These are phyloP conservation scores for Cladosporium halotolerans DNA, from an alignment of 2,329 filamentous ascomycete genomes.

Conservation along the genomic window DNA sequence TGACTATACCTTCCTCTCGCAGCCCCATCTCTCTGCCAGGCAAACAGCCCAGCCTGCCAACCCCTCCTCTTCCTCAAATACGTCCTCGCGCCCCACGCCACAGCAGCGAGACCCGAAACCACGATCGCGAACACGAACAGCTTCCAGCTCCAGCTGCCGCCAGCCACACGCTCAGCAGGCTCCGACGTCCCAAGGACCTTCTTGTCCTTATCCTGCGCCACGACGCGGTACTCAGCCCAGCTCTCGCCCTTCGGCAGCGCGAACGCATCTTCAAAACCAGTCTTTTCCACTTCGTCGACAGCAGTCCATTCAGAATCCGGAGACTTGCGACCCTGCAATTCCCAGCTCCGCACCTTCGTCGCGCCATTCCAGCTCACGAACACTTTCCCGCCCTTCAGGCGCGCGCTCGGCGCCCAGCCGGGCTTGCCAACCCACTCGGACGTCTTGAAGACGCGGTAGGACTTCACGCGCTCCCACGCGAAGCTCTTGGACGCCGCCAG, in stretches of 20 bases:
- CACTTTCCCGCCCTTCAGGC: conserved; percentile 24
- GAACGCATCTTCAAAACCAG: conserved; percentile 17
- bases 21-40: conserved; percentile 1
- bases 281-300: conserved; percentile 1
- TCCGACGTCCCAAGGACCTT: conserved; percentile 12
- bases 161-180: background rate
- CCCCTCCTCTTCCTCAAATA: conserved; percentile 5
- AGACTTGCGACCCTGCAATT: conserved; percentile 23
- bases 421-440: conserved; percentile 26
- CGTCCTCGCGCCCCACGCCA: background rate
- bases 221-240: conserved; percentile 17
- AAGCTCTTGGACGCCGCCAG: conserved; percentile 29
- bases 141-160: conserved; percentile 5
- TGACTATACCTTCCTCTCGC: conserved; percentile 3
- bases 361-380: conserved; percentile 51
- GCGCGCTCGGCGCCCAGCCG: conserved; percentile 19
- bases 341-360: conserved; percentile 42
- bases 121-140: conserved; percentile 6
- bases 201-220: conserved; percentile 19
- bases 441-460: conserved; percentile 33
- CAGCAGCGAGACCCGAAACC: background rate
- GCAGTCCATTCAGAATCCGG: conserved; percentile 4
- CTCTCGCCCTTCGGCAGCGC: conserved; percentile 10
- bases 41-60: conserved; percentile 2
- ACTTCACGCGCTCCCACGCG: conserved; percentile 28